phyloP scores from a whole-genome alignment of 129 eudicot genomes.

The Helianthus annuus region HanXRQr2.0-SUNRISE NC_035439.2:75017653-75018152 shows the following conservation, averaged over 20 bases:
- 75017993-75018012: constrained; percentile 51
- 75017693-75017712: too few species aligned
- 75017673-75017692: too few species aligned
- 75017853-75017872: constrained; percentile 90
- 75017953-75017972: constrained; percentile 80
- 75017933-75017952: constrained; percentile 18
- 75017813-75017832: constrained; percentile 80
- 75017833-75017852: constrained; percentile 88
- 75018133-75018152: constrained; percentile 25
- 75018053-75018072: constrained; percentile 58
- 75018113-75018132: constrained; percentile 64
- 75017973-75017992: constrained; percentile 83
- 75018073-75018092: constrained; percentile 69
- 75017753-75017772: too few species aligned
- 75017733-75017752: too few species aligned
- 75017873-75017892: constrained; percentile 48
- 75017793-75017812: constrained; percentile 78
- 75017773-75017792: constrained; percentile 53
- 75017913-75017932: constrained; percentile 10
- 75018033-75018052: constrained; percentile 59
- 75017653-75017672: too few species aligned
- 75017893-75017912: not conserved
- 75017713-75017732: too few species aligned
- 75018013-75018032: constrained; percentile 62
- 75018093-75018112: constrained; percentile 67